A percentile compares a stretch with the other conserved stretches of the same genome.
phyloP scores from a whole-genome alignment of 345 rosid genomes.

The Pseudoturritis turrita region DNA sequence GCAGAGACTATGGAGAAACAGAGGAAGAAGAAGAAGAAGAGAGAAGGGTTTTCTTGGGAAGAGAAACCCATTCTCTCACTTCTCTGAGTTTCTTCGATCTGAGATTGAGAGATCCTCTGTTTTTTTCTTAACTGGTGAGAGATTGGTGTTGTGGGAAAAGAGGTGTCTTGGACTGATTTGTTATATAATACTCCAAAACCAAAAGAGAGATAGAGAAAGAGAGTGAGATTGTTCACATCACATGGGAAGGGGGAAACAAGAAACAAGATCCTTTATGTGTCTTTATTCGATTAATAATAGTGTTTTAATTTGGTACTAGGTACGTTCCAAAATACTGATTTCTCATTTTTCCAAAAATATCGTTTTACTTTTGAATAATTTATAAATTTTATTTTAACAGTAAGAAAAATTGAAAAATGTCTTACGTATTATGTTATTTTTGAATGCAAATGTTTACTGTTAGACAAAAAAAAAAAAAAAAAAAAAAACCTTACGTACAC shows the following conservation, averaged over 20 bases:
- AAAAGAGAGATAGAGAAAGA: conserved; percentile 8
- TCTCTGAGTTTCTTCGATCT: conserved; percentile 13
- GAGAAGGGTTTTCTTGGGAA: conserved; percentile 25
- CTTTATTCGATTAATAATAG: conserved; percentile 3
- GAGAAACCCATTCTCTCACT: conserved; percentile 33
- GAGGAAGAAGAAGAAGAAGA: conserved; percentile 1
- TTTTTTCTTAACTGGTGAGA: conserved; percentile 3
- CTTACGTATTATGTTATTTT: background rate
- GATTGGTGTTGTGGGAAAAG: conserved; percentile 27
- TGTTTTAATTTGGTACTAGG: conserved; percentile 14
- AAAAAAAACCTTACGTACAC: background rate
- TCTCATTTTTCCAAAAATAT: background rate
- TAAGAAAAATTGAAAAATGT: too few relatives aligned
- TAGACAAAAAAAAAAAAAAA: background rate
- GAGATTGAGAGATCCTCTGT: conserved; percentile 19
- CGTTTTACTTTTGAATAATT: background rate
- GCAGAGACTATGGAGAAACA: conserved; percentile 26
- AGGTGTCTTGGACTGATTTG: conserved; percentile 15
- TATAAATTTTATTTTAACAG: background rate
- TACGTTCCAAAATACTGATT: background rate
- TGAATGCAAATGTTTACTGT: background rate
- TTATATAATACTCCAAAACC: conserved; percentile 11
- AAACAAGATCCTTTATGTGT: conserved; percentile 25
- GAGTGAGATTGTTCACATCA: conserved; percentile 30
- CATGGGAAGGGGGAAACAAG: conserved; percentile 27